Base-by-base conservation (phyloP, 495 filamentous ascomycete genomes). In the Bacidia gigantensis region DNA sequence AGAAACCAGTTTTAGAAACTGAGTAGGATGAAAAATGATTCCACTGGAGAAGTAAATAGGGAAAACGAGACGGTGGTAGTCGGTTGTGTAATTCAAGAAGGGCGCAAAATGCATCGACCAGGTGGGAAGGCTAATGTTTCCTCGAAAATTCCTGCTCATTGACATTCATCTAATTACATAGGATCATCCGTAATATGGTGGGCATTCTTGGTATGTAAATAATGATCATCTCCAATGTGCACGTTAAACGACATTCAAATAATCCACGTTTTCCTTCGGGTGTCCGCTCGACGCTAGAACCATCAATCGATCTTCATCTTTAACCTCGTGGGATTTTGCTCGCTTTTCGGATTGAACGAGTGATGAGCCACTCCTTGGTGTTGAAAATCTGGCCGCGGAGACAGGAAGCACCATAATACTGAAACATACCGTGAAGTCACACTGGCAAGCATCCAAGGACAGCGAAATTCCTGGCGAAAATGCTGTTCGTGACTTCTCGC, bases 211-310 rank as follows among this genome's bases (percentile, higher is more conserved):
- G n/a, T 35, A 35, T 35, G 29, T 35, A 35, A 35, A 35, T n/a
- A n/a, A n/a, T n/a, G n/a, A n/a, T n/a, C n/a, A 35, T 35, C 7
- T 35, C 29, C 29, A 35, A 35, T 35, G 29, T 35, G 14, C 5
- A 35, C n/a, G n/a, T n/a, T n/a, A 10, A 44, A 14, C 11, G 11
- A 44, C 10, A 1, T 10, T 9, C 12, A n/a, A 20, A 22, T n/a
- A n/a, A 35, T 38, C 20, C 18, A 11, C 21, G 38, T 17, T 7
- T 39, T 17, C 47, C 47, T 0, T 2, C 44, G 20, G 51, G 46
- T 57, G 55, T 55, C 56, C 35, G 60, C 59, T 63, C 59, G 49
- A 63, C 61, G 61, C 56, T 56, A 42, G 57, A 61, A 47, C 45
- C 38, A 41, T 17, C 55, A 50, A 7, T 35, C 14, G 29, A 35